Percentiles rank a stretch among this genome's conserved stretches.
Conservation (phyloP, 2,329 filamentous ascomycete genomes). For the Clonostachys rosea region DNA sequence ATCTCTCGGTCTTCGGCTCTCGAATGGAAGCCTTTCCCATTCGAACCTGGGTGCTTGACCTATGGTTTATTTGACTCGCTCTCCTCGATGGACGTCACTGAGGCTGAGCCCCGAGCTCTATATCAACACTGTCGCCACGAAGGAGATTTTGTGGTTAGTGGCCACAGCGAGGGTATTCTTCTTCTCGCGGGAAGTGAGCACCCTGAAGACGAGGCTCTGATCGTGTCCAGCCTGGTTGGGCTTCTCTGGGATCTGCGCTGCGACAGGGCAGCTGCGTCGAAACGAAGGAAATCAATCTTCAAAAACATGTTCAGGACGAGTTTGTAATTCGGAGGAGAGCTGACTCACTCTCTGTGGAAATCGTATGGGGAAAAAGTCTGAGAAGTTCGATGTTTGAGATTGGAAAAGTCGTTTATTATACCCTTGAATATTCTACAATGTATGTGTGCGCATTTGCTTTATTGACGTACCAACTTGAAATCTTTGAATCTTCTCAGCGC, state of each 20-base stretch:
- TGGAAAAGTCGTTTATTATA: too few species aligned
- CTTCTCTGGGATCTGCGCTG: slow-evolving; percentile 1
- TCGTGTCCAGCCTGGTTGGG: slow-evolving; percentile 1
- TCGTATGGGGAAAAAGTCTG: too few species aligned
- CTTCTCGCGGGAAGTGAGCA: background rate
- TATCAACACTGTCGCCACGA: slow-evolving; percentile 2
- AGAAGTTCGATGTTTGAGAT: too few species aligned
- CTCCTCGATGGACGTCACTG: background rate
- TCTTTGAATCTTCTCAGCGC: too few species aligned
- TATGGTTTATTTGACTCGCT: slow-evolving; percentile 2
- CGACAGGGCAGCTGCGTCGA: background rate
- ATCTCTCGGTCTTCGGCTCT: background rate
- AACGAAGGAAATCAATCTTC: too few species aligned
- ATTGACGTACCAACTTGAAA: too few species aligned
- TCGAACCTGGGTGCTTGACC: background rate
- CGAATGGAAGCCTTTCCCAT: slow-evolving; percentile 2
- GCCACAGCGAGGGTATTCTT: slow-evolving; percentile 3
- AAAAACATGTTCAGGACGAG: too few species aligned
- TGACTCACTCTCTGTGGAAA: too few species aligned
- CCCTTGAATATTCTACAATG: too few species aligned
- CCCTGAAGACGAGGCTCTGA: background rate
- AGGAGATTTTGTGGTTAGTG: background rate
- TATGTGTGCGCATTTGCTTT: too few species aligned
- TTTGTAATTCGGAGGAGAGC: too few species aligned
- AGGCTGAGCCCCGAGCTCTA: background rate